A percentile compares a stretch with the other conserved stretches of the same genome.
Evolutionary conservation across 176 grass and related monocot genomes (phyloP).

Genomic region (Calamus simplicifolius): DNA sequence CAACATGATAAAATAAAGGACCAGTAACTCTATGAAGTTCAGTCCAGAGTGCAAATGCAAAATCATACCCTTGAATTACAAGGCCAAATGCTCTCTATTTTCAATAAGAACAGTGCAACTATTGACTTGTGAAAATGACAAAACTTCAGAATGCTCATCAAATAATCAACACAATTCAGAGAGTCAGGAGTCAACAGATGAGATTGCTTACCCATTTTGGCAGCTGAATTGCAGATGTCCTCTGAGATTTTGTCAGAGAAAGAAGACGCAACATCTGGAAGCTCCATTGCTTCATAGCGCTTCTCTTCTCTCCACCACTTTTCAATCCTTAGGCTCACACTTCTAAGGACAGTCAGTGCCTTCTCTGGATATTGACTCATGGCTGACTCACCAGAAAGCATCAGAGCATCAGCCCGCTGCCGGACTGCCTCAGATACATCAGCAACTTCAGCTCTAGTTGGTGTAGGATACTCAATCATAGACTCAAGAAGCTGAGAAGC

Average conservation of each 20-base stretch:
- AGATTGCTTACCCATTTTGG: slow-evolving; percentile 72
- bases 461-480: slow-evolving; percentile 93
- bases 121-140: no score
- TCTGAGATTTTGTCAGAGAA: slow-evolving; percentile 88
- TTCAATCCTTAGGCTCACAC: slow-evolving; percentile 84
- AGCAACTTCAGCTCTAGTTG: slow-evolving; percentile 89
- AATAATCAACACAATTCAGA: no score
- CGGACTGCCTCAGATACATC: slow-evolving; percentile 94
- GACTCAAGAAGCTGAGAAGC: slow-evolving; percentile 96
- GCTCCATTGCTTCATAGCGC: slow-evolving; percentile 51
- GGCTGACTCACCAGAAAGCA: slow-evolving; percentile 98
- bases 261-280: slow-evolving; percentile 65
- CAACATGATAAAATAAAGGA: no score
- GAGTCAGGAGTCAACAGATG: no score
- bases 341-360: slow-evolving; percentile 77
- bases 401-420: slow-evolving; percentile 80
- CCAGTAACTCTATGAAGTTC: no score
- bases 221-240: slow-evolving; percentile 93
- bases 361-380: slow-evolving; percentile 93
- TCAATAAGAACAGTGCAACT: no score
- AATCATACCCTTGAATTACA: no score
- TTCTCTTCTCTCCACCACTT: slow-evolving; percentile 99
- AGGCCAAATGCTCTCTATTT: no score
- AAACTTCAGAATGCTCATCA: no score
- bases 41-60: no score